Evolutionary conservation across 495 filamentous ascomycete genomes (phyloP), one percentile per base, ranked within the genome.

Genomic region (Stereocaulon alpinum): DNA sequence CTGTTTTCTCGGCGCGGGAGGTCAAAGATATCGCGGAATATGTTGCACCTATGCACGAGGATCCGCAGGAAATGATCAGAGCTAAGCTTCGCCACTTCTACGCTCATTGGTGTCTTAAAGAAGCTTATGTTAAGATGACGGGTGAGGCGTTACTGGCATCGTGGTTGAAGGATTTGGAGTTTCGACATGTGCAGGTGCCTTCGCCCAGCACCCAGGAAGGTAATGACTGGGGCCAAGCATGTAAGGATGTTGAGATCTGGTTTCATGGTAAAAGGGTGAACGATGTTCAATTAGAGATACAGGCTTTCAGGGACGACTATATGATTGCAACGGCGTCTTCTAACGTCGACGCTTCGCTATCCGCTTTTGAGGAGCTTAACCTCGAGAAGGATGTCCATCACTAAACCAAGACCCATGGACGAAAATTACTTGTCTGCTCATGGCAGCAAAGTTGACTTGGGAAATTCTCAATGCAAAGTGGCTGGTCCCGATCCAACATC

Each of bases 61-160:
- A 44, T 42, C 27, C 17, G 18, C 63, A 68, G 40, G 70, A 66
- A 1, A 61, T 75, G 17, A 73, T 86, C 22, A 74, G 79, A 45
- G 80, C 78, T 44, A 80, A 84, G 34, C 74, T 94, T 44, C 77
- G 91, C 3, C 74, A 83, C 6, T 96, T 96, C 70, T 95, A 93
- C 66, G 83, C 90, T 2, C 87, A 86, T 63, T 96, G 89, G 88
- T 89, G 86, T 56, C 76, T 93, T 56, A 87, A 93, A 64, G 91
- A 96, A 72, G 87, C 91, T 1, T 96, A 91, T 72, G 82, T 96
- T 62, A 96, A 96, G 79, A 82, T 96, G 80, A 89, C 88, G 10
- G 91, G 91, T 32, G 90, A 95, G 64, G 91, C 88, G 18, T 74
- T 96, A 51, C 73, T 95, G 40, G 90, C 90, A 4, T 75, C 78